Conservation (phyloP, 768 basidiomycete species). For the Mycena crocata region DNA sequence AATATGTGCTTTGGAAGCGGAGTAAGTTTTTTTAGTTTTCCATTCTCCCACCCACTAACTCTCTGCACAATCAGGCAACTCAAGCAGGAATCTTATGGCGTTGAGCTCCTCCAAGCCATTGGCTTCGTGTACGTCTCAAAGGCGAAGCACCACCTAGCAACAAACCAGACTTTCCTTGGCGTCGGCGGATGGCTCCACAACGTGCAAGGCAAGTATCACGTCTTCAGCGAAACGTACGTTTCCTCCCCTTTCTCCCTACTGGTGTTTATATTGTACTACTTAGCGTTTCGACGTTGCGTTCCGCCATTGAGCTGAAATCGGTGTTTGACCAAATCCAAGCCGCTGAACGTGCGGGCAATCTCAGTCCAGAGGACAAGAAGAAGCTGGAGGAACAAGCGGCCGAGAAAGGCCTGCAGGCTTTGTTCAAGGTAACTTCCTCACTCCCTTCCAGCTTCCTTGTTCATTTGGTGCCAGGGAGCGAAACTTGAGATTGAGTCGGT, state of each 20-base stretch:
- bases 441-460: background rate
- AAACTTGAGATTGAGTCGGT: conserved; percentile 94
- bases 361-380: conserved; percentile 82
- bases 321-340: conserved; percentile 95
- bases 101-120: conserved; percentile 86
- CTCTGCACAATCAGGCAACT: conserved; percentile 67
- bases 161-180: conserved; percentile 77
- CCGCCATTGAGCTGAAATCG: conserved; percentile 88
- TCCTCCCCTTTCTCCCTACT: background rate
- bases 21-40: conserved; percentile 60
- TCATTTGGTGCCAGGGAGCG: conserved; percentile 67
- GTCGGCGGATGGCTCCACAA: conserved; percentile 95
- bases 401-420: conserved; percentile 89
- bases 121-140: conserved; percentile 89
- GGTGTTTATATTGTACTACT: conserved; percentile 7
- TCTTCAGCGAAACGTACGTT: conserved; percentile 91
- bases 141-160: conserved; percentile 85
- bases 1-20: conserved; percentile 85
- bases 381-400: conserved; percentile 92
- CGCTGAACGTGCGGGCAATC: conserved; percentile 86
- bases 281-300: conserved; percentile 86
- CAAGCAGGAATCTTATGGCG: conserved; percentile 87
- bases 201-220: conserved; percentile 92
- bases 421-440: conserved; percentile 78
- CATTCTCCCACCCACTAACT: conserved; percentile 5